Conservation (phyloP, 208 protist species). For the Phytomonas serpens region DNA sequence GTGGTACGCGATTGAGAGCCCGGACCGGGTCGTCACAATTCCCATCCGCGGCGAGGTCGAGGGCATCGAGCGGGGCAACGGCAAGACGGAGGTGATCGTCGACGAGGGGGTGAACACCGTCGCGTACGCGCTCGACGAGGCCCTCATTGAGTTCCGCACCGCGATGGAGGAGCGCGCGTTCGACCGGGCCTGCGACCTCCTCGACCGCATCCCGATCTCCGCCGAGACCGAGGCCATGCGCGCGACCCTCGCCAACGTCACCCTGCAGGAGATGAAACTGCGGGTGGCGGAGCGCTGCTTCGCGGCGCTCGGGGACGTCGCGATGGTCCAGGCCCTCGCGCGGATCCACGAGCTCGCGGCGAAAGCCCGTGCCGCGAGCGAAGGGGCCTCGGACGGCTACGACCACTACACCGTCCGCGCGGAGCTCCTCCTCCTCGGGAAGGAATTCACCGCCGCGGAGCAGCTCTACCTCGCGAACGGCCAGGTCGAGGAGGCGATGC, state of each 20-base stretch:
- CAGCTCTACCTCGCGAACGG: conserved; percentile 93
- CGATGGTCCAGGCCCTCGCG: conserved; percentile 88
- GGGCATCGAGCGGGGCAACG: conserved; percentile 92
- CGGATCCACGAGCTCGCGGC: conserved; percentile 81
- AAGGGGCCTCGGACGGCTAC: conserved; percentile 66
- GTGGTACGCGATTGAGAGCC: conserved; percentile 95
- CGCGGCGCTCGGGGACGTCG: conserved; percentile 92
- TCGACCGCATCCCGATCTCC: conserved; percentile 82
- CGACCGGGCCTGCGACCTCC: conserved; percentile 83
- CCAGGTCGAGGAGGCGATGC: conserved; percentile 90
- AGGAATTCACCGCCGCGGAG: conserved; percentile 92
- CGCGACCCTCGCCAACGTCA: conserved; percentile 74
- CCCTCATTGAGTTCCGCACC: conserved; percentile 95
- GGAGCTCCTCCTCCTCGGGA: conserved; percentile 83
- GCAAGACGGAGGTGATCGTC: conserved; percentile 95
- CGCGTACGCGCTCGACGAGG: conserved; percentile 93
- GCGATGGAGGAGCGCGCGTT: conserved; percentile 93
- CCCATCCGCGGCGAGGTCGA: conserved; percentile 96
- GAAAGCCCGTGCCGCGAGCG: conserved; percentile 40
- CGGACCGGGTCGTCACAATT: conserved; percentile 92
- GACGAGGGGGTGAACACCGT: conserved; percentile 94
- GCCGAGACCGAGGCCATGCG: conserved; percentile 95
- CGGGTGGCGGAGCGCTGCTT: conserved; percentile 94
- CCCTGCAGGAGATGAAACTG: conserved; percentile 85
- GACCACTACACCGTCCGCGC: conserved; percentile 89